phyloP scores from a whole-genome alignment of 306 rosid species.

The Trifolium fragiferum region DNA sequence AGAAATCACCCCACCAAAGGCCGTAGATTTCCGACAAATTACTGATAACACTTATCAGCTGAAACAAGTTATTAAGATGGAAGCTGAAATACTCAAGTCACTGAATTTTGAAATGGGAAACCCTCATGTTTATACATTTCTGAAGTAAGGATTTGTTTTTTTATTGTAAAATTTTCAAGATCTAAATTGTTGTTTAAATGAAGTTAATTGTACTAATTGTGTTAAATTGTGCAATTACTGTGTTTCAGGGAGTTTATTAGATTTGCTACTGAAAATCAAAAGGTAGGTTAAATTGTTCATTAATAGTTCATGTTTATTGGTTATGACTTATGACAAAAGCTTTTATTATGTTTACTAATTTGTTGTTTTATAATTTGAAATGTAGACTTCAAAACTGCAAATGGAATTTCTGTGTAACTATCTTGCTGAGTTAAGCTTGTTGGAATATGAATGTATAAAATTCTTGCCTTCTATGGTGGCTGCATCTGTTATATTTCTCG shows the following conservation, averaged over 20 bases:
- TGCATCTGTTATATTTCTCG: constrained; percentile 72
- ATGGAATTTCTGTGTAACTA: constrained; percentile 70
- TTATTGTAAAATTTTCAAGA: neutral
- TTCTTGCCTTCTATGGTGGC: constrained; percentile 87
- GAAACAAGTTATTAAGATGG: constrained; percentile 78
- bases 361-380: neutral
- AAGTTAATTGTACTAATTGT: constrained; percentile 17
- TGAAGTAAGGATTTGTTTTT: constrained; percentile 50
- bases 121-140: constrained; percentile 71
- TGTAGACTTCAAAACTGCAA: constrained; percentile 57
- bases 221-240: neutral
- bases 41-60: constrained; percentile 71
- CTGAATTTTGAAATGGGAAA: constrained; percentile 78
- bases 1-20: constrained; percentile 81
- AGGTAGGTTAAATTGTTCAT: constrained; percentile 47
- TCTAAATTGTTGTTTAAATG: neutral
- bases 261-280: constrained; percentile 43
- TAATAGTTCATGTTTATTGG: neutral
- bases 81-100: constrained; percentile 72
- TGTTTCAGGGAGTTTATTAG: constrained; percentile 56
- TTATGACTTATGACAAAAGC: neutral
- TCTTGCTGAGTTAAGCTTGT: constrained; percentile 81
- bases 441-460: constrained; percentile 68
- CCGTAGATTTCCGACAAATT: constrained; percentile 68
- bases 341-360: constrained; percentile 21